These are phyloP conservation scores for Brassica carinata DNA, from an alignment of 345 rosid genomes.

Conservation along the genomic window DNA sequence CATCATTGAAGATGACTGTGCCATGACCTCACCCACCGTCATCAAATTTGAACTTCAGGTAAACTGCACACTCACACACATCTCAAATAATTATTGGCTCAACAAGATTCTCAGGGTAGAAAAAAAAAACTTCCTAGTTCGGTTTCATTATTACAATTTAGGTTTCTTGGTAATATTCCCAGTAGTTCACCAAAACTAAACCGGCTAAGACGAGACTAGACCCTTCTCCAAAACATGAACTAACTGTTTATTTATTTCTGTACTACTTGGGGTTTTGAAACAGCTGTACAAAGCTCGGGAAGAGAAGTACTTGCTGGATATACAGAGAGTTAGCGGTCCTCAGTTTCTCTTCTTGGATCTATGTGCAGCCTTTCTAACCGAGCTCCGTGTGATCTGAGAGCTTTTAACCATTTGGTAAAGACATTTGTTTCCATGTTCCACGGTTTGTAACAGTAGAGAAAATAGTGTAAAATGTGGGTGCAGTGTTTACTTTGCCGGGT, in stretches of 20 bases:
- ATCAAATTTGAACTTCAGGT: slow-evolving; percentile 98
- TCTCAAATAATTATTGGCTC: not conserved
- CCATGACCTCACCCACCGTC: slow-evolving; percentile 51
- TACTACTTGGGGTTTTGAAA: slow-evolving; percentile 12
- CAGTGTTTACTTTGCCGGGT: slow-evolving; percentile 36
- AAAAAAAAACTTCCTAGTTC: not conserved
- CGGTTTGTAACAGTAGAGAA: slow-evolving; percentile 34
- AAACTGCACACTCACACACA: slow-evolving; percentile 23
- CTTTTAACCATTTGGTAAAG: slow-evolving; percentile 22
- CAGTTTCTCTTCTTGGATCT: slow-evolving; percentile 92
- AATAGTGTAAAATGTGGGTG: slow-evolving; percentile 21
- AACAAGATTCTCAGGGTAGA: not conserved
- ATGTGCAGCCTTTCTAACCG: slow-evolving; percentile 86
- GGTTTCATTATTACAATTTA: not conserved
- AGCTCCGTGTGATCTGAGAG: slow-evolving; percentile 74
- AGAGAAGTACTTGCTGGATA: slow-evolving; percentile 87
- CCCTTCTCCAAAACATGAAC: not conserved
- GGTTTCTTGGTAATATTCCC: not conserved
- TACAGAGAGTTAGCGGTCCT: slow-evolving; percentile 83
- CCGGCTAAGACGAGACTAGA: slow-evolving; percentile 10
- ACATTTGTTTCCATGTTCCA: not conserved
- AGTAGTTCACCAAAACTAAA: slow-evolving; percentile 6
- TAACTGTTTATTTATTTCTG: not conserved
- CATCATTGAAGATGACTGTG: slow-evolving; percentile 59
- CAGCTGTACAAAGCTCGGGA: slow-evolving; percentile 92